Conservation (phyloP, 2,329 filamentous ascomycete genomes). For the Hymenoscyphus occultus region DNA sequence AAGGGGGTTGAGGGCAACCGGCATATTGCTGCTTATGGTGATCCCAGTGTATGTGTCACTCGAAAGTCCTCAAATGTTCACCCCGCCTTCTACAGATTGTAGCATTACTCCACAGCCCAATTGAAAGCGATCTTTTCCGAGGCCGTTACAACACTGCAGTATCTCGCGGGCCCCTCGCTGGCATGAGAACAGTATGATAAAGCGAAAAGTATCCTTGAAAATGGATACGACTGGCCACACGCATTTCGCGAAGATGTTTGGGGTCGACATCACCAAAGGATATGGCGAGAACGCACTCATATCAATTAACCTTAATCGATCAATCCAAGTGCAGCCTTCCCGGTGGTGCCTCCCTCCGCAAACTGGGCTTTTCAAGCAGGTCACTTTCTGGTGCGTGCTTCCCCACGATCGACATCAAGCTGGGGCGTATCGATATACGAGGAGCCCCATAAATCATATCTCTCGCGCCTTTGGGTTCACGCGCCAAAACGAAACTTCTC, state of each 20-base stretch:
- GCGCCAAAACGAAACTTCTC: neutral
- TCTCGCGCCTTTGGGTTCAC: neutral
- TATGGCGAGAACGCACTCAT: conserved; percentile 12
- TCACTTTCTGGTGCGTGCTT: neutral
- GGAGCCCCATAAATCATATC: neutral
- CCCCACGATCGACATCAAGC: neutral
- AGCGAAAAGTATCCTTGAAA: conserved; percentile 7
- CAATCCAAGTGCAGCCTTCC: neutral
- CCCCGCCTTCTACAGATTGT: neutral
- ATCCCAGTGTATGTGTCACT: conserved; percentile 4
- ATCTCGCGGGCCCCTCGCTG: neutral
- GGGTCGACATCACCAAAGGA: conserved; percentile 9
- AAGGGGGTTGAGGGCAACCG: neutral
- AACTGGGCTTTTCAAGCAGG: neutral
- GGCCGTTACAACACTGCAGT: neutral
- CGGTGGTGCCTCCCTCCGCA: neutral
- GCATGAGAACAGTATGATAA: conserved; percentile 3
- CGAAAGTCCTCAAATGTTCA: neutral
- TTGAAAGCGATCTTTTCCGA: neutral
- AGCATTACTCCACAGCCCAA: neutral
- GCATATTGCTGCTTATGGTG: neutral
- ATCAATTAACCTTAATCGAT: neutral
- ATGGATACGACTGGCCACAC: conserved; percentile 9
- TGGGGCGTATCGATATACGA: neutral
- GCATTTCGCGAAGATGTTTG: conserved; percentile 8